Percentiles rank a stretch among this genome's conserved stretches.
phyloP scores from a whole-genome alignment of 306 rosid species.

The Purshia tridentata region DNA sequence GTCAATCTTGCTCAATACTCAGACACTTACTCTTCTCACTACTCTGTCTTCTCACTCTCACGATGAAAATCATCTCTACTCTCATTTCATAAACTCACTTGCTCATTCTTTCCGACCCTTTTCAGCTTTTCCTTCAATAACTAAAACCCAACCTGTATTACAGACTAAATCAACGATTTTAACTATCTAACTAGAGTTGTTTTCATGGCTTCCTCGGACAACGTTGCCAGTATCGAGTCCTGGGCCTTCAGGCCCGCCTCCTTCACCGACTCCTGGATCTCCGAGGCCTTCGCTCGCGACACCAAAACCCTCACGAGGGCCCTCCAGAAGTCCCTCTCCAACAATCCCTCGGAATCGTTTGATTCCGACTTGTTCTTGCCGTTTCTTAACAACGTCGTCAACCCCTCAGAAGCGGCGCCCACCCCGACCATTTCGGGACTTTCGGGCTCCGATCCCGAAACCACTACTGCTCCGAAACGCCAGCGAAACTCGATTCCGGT shows the following conservation, averaged over 20 bases:
- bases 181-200: too few species aligned
- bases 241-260: constrained; percentile 42
- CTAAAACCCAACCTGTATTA: too few species aligned
- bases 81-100: too few species aligned
- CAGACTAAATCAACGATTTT: too few species aligned
- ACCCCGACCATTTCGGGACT: constrained; percentile 57
- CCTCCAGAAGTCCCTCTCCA: constrained; percentile 57
- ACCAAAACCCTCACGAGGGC: constrained; percentile 52
- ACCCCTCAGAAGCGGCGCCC: constrained; percentile 32
- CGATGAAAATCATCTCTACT: too few species aligned
- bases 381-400: background rate
- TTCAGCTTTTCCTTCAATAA: too few species aligned
- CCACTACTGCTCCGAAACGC: constrained; percentile 30
- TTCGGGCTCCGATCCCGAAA: constrained; percentile 67
- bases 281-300: constrained; percentile 56
- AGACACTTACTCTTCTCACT: too few species aligned
- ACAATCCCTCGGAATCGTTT: background rate
- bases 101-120: too few species aligned
- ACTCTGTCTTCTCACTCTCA: too few species aligned
- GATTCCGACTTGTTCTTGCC: constrained; percentile 29
- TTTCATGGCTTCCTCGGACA: constrained; percentile 59
- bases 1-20: too few species aligned
- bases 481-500: constrained; percentile 25
- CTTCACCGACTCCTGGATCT: constrained; percentile 50
- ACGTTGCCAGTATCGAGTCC: constrained; percentile 46